phyloP scores from a whole-genome alignment of 371 early-diverging fungal genomes.

The Globomyces sp. region DNA sequence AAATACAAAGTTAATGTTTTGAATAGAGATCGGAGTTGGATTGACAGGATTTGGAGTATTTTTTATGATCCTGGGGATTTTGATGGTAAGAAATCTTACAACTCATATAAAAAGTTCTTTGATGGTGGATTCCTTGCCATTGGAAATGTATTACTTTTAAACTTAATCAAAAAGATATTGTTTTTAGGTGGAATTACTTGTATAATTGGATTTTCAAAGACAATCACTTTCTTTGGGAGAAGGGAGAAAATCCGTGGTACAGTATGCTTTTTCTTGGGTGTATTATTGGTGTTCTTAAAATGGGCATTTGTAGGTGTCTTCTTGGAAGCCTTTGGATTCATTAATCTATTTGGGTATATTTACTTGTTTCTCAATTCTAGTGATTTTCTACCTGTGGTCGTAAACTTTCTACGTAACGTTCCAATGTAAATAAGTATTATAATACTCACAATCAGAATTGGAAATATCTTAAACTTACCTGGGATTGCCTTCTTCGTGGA shows the following conservation, averaged over 20 bases:
- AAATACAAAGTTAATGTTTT: background rate
- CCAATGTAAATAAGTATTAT: conserved; percentile 51
- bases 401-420: conserved; percentile 81
- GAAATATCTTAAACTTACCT: conserved; percentile 78
- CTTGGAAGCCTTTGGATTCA: conserved; percentile 89
- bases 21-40: conserved; percentile 84
- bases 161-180: conserved; percentile 60
- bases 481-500: conserved; percentile 54
- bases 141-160: conserved; percentile 77
- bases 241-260: conserved; percentile 85
- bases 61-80: conserved; percentile 88
- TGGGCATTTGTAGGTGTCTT: conserved; percentile 89
- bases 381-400: conserved; percentile 93
- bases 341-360: conserved; percentile 92
- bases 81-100: conserved; percentile 42
- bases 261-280: conserved; percentile 88
- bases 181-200: conserved; percentile 86
- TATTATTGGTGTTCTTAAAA: conserved; percentile 80
- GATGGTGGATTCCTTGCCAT: conserved; percentile 94
- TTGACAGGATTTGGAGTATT: conserved; percentile 93
- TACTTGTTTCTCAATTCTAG: conserved; percentile 39
- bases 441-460: conserved; percentile 49
- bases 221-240: conserved; percentile 73
- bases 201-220: conserved; percentile 84
- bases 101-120: conserved; percentile 57